Evolutionary conservation across 1,284 basidiomycete genomes (phyloP), one percentile per base, ranked within the genome.

Genomic region (Inonotus hispidus): DNA sequence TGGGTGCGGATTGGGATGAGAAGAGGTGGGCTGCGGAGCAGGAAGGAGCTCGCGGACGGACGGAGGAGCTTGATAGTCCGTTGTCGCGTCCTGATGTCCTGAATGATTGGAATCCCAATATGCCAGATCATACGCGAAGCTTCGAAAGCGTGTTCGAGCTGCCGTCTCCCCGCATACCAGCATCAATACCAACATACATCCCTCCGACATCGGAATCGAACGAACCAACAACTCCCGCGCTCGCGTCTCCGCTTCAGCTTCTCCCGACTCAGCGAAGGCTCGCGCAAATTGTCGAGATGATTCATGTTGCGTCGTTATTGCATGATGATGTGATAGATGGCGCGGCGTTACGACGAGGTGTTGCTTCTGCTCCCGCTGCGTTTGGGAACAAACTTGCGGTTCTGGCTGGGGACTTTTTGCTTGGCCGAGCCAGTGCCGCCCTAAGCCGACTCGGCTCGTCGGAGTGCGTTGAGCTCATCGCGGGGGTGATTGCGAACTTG

Each of bases 281-380:
- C 25, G 96, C 96, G 1, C 93, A 96, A 71, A 97, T 99, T 61
- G 90, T 94, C 55, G 97, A 99, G 73, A 98, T 99, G 94, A 94
- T 99, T 64, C 95, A 99, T 72, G 93, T 98, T 65, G 96, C 97
- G 32, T 96, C 93, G 1, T 80, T 97, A 6, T 78, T 99, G 16
- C 97, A 99, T 72, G 95, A 99, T 81, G 92, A 94, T 68, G 95
- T 99, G 55, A 88, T 95, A 64, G 96, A 99, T 77, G 81, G 81
- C 62, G 93, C 95, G 0, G 78, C 85, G 14, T 82, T 95, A 1
- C 88, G 96, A 1, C 82, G 96, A 1, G 89, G 91, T 4, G 83
- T 82, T 0, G 84, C 93, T 2, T 92, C 90, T 13, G 94, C 94
- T 0, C 97, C 95, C 0, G 81, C 86, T 7, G 86, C 86, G 8